Base-by-base conservation (phyloP, 2,329 filamentous ascomycete genomes). In the Microsporum audouinii region DNA sequence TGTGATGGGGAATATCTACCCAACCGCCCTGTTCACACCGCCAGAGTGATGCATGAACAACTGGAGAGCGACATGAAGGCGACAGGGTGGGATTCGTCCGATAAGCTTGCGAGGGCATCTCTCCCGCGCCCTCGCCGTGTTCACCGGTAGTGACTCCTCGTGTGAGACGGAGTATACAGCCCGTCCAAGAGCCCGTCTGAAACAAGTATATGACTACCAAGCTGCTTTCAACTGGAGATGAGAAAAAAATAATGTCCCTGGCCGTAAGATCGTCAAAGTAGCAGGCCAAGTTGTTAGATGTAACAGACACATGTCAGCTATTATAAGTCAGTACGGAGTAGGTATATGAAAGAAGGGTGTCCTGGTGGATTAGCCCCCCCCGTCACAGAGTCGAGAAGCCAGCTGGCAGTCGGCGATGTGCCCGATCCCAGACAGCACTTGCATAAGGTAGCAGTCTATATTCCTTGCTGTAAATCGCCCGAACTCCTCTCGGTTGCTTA, bases 1-100 rank as follows among this genome's bases (percentile, higher is more conserved):
- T 53, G 49, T 53, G 49, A 53, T n/a, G 29, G 49, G 12, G 49
- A 23, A 53, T 31, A 53, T 17, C 27, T 34, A 53, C 27, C 31
- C 49, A 53, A 53, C 27, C 49, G 49, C 49, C 49, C 29, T 53
- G 12, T 14, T 31, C 49, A 53, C 49, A 53, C 49, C 49, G 49
- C 49, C 27, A 53, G 49, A 53, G 49, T 53, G 47, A 53, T 53
- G 49, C 49, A 53, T 53, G 49, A n/a, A 53, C 49, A n/a, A 12
- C 49, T 34, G 29, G 49, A 34, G 49, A 34, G 47, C 29, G 29
- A 53, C 47, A 53, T 53, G 47, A 27, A 53, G 29, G 27, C 29
- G 27, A 34, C 49, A 33, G 49, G 49, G 49, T 34, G 49, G 49
- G 10, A 53, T 31, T 53, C 49, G 49, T 5, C 49, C 49, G 49